Evolutionary conservation across 1,284 basidiomycete genomes (phyloP).

Genomic region (Porodaedalea pini): DNA sequence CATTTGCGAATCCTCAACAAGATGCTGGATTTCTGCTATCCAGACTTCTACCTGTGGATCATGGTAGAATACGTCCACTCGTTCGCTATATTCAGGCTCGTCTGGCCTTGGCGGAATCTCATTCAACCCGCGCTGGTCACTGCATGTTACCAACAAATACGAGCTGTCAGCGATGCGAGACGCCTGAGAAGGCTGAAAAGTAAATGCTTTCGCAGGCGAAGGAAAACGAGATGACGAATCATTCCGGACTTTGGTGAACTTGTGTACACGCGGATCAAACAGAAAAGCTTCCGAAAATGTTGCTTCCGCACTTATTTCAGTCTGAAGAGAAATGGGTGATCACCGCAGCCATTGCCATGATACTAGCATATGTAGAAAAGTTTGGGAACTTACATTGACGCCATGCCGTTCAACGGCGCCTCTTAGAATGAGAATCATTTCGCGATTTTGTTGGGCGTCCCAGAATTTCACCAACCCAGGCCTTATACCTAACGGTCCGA

Average conservation of each 20-base stretch:
- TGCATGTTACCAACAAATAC: not conserved
- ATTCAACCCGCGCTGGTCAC: not conserved
- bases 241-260: not conserved
- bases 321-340: not conserved
- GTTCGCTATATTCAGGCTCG: too few relatives aligned
- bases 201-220: not conserved
- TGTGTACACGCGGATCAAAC: not conserved
- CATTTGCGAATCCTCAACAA: too few relatives aligned
- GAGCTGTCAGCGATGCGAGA: not conserved
- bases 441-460: not conserved
- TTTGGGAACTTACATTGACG: not conserved
- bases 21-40: not conserved
- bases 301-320: not conserved
- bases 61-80: not conserved
- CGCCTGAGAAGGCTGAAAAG: not conserved
- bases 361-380: not conserved
- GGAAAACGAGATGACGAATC: not conserved
- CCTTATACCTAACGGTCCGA: not conserved
- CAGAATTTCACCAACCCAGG: not conserved
- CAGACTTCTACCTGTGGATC: not conserved
- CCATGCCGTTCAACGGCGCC: not conserved
- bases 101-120: not conserved
- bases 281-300: not conserved
- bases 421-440: slow-evolving; percentile 1
- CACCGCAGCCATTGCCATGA: not conserved